Evolutionary conservation across 257 asterid genomes (phyloP), one percentile per base, ranked within the genome.

Genomic region (Solanum paucissectum): DNA sequence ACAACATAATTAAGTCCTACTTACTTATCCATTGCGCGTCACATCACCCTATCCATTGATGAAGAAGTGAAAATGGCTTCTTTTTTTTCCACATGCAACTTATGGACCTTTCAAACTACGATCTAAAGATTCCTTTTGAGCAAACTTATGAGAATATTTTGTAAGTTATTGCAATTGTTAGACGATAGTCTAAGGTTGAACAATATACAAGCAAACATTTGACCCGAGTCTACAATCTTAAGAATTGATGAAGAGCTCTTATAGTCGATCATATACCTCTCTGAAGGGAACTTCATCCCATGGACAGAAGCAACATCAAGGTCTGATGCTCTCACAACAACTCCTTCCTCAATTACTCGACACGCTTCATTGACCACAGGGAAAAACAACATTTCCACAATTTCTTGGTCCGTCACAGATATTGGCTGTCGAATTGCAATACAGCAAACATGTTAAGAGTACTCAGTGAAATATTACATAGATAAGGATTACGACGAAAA

Each of bases 361-460:
- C 81, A 86, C 25, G 88, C 87, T 87, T 88, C 90, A 87, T 88
- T 90, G 11, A 90, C 83, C 66, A 86, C 90, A 13, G 89, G 90
- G n/a, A 90, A 88, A 32, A 90, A 82, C 5, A 88, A 7, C 92
- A 90, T 90, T 82, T 83, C 75, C 75, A 83, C 71, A 12, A 83
- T 85, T 32, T 85, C 87, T 40, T 85, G 77, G 44, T 85, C 69
- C 29, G 10, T 64, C 38, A 69, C 42, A 27, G 62, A 14, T 69
- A 44, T 69, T 42, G 5, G 64, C 52, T 86, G 16, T 52, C 62
- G 9, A 52, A 52, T 52, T 6, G 62, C 25, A 40, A 33, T 69
- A n/a, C 40, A 71, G 4, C 25, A 40, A 40, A 40, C 23, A 69
- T 9, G 42, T 86, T 21, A 44, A 27, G 9, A 12, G 62, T 52